These are phyloP conservation scores for Dentipellis sp. DNA, from an alignment of 768 basidiomycete species.

Conservation along the genomic window DNA sequence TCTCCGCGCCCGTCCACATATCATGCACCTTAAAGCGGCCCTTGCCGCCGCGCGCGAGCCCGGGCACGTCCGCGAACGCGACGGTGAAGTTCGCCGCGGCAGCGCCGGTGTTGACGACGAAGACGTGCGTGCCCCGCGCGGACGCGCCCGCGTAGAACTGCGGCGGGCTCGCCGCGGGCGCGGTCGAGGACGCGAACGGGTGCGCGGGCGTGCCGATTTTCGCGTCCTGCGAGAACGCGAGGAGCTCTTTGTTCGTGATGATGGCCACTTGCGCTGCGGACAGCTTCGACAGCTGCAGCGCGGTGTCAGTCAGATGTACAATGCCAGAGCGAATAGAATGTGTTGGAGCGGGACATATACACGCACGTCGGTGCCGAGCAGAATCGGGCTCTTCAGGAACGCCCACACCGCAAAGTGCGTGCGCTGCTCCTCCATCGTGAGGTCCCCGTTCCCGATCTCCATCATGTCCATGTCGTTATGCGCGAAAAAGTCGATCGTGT, in stretches of 20 bases:
- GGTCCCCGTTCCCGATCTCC: conserved; percentile 38
- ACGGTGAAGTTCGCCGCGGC: conserved; percentile 34
- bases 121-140: conserved; percentile 41
- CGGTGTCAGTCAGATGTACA: neutral
- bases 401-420: conserved; percentile 53
- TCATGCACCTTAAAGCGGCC: conserved; percentile 34
- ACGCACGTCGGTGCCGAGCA: conserved; percentile 31
- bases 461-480: conserved; percentile 59
- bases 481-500: conserved; percentile 34
- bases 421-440: conserved; percentile 40
- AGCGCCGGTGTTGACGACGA: conserved; percentile 40
- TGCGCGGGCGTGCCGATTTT: conserved; percentile 35
- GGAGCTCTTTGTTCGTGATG: conserved; percentile 40
- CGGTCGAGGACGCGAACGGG: conserved; percentile 35
- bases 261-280: conserved; percentile 34
- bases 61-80: conserved; percentile 36
- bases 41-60: conserved; percentile 19
- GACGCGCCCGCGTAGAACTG: conserved; percentile 45
- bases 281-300: conserved; percentile 30
- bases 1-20: conserved; percentile 42
- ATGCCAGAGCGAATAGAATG: neutral
- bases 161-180: conserved; percentile 34
- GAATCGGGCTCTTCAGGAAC: conserved; percentile 49
- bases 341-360: conserved; percentile 3
- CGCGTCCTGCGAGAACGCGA: conserved; percentile 46